Conservation (phyloP, 768 basidiomycete genomes). For the Amanita rubescens region DNA sequence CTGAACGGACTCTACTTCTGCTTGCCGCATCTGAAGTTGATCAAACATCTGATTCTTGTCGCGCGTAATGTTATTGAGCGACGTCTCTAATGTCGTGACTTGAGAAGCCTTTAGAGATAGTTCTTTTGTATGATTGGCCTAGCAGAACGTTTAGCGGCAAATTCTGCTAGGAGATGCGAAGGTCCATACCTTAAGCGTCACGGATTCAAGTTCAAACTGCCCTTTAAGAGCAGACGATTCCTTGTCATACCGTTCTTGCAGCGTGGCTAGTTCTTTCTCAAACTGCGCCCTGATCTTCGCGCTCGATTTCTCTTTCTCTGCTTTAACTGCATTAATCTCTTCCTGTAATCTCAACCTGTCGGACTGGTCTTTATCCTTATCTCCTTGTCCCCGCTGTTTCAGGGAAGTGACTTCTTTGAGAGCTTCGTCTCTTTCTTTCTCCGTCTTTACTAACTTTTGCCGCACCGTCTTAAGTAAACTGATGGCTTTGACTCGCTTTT, state of each 20-base stretch:
- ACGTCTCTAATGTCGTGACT: conserved; percentile 63
- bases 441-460: conserved; percentile 93
- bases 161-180: neutral
- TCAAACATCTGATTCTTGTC: conserved; percentile 85
- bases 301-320: conserved; percentile 57
- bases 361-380: conserved; percentile 46
- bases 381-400: conserved; percentile 47
- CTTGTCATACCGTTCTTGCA: conserved; percentile 67
- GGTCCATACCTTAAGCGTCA: conserved; percentile 58
- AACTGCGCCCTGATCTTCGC: conserved; percentile 57
- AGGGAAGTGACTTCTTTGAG: conserved; percentile 45
- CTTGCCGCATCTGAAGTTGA: conserved; percentile 80
- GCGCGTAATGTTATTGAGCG: conserved; percentile 56
- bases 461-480: conserved; percentile 91
- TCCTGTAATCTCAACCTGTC: conserved; percentile 49
- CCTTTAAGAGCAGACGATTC: conserved; percentile 58
- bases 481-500: conserved; percentile 93
- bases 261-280: conserved; percentile 57
- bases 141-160: conserved; percentile 6
- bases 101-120: conserved; percentile 49
- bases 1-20: conserved; percentile 80
- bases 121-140: conserved; percentile 70
- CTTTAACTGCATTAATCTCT: conserved; percentile 54
- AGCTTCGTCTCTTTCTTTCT: conserved; percentile 86
- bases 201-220: conserved; percentile 72